A percentile compares a stretch with the other conserved stretches of the same genome.
phyloP scores from a whole-genome alignment of 345 rosid species.

The Turritis glabra region DNA sequence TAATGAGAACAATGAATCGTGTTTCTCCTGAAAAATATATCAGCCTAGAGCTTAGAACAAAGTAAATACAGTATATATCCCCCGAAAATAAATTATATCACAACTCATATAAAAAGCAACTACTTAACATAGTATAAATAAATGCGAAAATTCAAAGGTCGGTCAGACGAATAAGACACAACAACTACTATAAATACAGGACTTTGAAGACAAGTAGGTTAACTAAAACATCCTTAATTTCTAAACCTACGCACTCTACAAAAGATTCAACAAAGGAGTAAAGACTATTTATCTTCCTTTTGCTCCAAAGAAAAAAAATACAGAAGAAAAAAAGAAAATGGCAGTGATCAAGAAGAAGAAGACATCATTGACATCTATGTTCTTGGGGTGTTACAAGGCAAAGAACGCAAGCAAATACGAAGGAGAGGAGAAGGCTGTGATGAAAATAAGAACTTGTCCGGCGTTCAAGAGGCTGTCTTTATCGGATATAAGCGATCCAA shows the following conservation, averaged over 20 bases:
- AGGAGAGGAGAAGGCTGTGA: constrained; percentile 10
- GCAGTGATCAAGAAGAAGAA: constrained; percentile 40
- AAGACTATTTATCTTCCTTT: background rate
- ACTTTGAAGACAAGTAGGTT: constrained; percentile 42
- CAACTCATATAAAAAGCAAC: background rate
- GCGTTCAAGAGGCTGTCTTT: constrained; percentile 50
- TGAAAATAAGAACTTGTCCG: constrained; percentile 43
- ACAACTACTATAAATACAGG: constrained; percentile 36
- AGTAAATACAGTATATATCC: background rate
- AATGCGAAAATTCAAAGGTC: constrained; percentile 18
- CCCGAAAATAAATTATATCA: background rate
- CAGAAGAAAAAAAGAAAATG: constrained; percentile 35
- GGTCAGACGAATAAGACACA: constrained; percentile 35
- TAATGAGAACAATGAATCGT: background rate
- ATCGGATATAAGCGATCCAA: constrained; percentile 57
- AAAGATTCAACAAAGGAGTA: constrained; percentile 20
- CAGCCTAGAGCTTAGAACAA: background rate
- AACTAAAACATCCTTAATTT: constrained; percentile 39
- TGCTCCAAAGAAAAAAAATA: background rate
- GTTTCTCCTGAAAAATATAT: background rate
- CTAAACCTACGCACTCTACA: constrained; percentile 32
- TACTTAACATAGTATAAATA: background rate
- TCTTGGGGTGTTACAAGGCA: constrained; percentile 49
- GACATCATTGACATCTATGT: constrained; percentile 46
- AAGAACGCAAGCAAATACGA: constrained; percentile 23